Base-by-base conservation (phyloP, 2,329 filamentous ascomycete genomes). In the Coleophoma cylindrospora region DNA sequence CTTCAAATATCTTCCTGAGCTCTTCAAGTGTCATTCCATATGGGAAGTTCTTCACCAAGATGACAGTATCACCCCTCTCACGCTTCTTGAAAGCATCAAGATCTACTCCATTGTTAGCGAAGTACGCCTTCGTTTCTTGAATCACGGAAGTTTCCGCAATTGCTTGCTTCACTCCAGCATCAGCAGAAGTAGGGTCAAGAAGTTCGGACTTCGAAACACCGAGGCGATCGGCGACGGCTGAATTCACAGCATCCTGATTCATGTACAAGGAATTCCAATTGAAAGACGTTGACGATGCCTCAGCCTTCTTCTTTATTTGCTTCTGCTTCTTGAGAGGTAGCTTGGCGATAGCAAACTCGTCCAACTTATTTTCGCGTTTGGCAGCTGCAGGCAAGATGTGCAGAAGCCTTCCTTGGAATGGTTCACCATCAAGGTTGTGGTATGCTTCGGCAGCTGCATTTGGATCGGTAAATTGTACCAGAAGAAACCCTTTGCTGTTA, bases 221-320 rank as follows among this genome's bases (percentile, higher is more conserved):
- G 50, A 99, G 77, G 48, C 91, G 86, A 64, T 86, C 83, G 44
- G 94, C 90, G 54, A 96, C 83, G 6, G 91, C 95, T 45, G 89
- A 84, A 70, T 96, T 91, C 47, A 99, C 91, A 46, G 94, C 89
- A 73, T 99, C 91, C 71, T 90, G 87, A 69, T 87, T 96, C 88
- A 99, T 95, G 69, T 94, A 99, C n/a, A 99, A 75, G n/a, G 91
- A 92, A 73, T 99, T 99, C 94, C 94, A 99, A 66, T 92, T 96
- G 72, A 97, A 97, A 1, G 81, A 83, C 45, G 80, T 83, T 32
- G 84, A 86, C 9, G 87, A 79, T 19, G 91, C 89, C 61, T 92
- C 86, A 45, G 85, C 79, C 70, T 89, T 95, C 62, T 87, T 88
- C 66, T 87, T 89, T 58, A 97, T 87, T 62, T 95, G 81, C 60